These are phyloP conservation scores for Curvularia spicifera DNA, from an alignment of 2,329 filamentous ascomycete species.

Conservation along the genomic window DNA sequence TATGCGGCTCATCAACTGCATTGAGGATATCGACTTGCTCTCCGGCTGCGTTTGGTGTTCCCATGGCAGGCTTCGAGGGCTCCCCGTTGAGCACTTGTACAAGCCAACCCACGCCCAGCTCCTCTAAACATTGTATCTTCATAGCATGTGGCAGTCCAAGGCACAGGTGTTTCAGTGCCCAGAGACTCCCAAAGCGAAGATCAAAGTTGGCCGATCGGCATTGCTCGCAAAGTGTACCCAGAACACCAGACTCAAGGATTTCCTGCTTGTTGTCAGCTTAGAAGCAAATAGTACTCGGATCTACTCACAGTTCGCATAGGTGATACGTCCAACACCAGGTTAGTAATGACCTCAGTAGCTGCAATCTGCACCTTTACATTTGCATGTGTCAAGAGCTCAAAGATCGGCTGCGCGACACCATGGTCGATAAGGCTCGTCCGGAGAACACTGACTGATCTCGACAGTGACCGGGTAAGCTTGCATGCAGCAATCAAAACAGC, in stretches of 20 bases:
- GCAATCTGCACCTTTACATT: slow-evolving; percentile 83
- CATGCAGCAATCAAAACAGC: slow-evolving; percentile 85
- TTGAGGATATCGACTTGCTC: slow-evolving; percentile 67
- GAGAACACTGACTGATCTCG: slow-evolving; percentile 82
- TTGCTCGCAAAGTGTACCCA: slow-evolving; percentile 80
- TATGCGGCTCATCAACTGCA: slow-evolving; percentile 53
- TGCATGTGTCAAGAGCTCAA: slow-evolving; percentile 74
- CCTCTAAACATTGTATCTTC: slow-evolving; percentile 78
- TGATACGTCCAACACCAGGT: slow-evolving; percentile 86
- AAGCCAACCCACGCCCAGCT: slow-evolving; percentile 80
- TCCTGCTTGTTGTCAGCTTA: slow-evolving; percentile 51
- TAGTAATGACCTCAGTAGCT: slow-evolving; percentile 82
- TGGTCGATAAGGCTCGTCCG: slow-evolving; percentile 88
- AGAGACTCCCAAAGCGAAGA: slow-evolving; percentile 83
- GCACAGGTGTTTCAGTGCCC: slow-evolving; percentile 92
- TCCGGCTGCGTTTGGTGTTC: slow-evolving; percentile 64
- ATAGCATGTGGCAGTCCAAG: slow-evolving; percentile 72
- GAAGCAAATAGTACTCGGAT: too few species aligned
- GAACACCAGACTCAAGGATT: slow-evolving; percentile 74
- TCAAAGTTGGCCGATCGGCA: slow-evolving; percentile 81
- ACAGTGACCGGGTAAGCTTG: slow-evolving; percentile 78
- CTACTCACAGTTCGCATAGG: slow-evolving; percentile 82
- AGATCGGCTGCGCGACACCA: slow-evolving; percentile 77
- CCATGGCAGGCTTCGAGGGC: slow-evolving; percentile 55
- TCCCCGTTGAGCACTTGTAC: slow-evolving; percentile 75